Conservation (phyloP, 495 filamentous ascomycete genomes). For the Podospora fimiseda region DNA sequence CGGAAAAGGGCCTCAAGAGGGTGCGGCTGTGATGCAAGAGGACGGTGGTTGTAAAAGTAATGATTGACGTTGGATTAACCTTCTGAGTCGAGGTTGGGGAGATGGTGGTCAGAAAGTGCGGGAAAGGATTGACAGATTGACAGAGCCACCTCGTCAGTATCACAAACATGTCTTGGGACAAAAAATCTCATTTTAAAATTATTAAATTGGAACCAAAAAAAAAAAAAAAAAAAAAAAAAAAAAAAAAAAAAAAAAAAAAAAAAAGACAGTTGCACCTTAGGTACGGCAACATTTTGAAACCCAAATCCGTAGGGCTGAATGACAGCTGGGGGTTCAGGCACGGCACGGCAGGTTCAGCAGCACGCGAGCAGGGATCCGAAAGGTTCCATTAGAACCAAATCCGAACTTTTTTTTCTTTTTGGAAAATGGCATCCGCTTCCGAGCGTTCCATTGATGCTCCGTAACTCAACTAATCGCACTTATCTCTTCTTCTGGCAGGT, state of each 20-base stretch:
- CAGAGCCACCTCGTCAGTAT: too few relatives aligned
- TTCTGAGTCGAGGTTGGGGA: too few relatives aligned
- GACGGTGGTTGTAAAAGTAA: too few relatives aligned
- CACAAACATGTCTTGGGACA: too few relatives aligned
- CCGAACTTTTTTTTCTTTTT: neutral
- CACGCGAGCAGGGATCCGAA: neutral
- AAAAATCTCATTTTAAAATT: too few relatives aligned
- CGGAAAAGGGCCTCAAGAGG: too few relatives aligned
- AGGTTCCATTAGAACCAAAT: neutral
- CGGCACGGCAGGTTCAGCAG: neutral
- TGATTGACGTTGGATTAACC: too few relatives aligned
- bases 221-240: neutral
- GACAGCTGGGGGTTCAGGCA: conserved; percentile 1
- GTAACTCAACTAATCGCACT: neutral
- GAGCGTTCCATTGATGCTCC: neutral
- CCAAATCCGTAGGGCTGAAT: conserved; percentile 12
- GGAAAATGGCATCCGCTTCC: neutral
- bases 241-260: neutral
- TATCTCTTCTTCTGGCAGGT: too few relatives aligned
- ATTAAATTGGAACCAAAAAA: neutral
- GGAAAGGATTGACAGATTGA: too few relatives aligned
- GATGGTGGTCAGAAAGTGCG: too few relatives aligned
- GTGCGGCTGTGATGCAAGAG: too few relatives aligned
- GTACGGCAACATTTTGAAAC: neutral
- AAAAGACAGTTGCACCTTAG: too few relatives aligned